Percentiles rank a stretch among this genome's conserved stretches.
These are phyloP conservation scores for Umbelopsis isabellina DNA, from an alignment of 192 early-diverging fungal species.

Conservation along the genomic window DNA sequence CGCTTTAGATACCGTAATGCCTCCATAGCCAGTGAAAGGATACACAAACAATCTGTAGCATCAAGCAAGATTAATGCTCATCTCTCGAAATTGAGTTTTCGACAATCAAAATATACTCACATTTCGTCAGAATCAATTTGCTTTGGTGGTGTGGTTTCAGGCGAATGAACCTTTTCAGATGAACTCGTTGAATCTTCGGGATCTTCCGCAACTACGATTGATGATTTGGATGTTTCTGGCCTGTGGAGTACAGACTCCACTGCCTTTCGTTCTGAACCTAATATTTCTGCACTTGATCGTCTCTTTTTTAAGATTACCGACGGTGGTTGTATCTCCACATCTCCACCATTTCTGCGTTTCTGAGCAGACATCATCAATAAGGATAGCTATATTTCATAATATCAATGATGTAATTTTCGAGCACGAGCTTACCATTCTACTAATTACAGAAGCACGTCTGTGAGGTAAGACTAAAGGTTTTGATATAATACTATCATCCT, in stretches of 20 bases:
- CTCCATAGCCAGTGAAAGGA: constrained; percentile 26
- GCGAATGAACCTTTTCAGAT: neutral
- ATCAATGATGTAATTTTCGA: too few species aligned
- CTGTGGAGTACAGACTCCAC: neutral
- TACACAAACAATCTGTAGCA: constrained; percentile 28
- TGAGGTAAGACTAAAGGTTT: too few species aligned
- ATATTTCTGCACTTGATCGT: neutral
- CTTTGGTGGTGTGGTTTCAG: neutral
- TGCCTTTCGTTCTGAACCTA: neutral
- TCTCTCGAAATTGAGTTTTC: neutral
- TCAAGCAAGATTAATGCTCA: neutral
- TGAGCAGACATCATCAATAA: neutral
- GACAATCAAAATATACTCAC: neutral
- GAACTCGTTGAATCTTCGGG: neutral
- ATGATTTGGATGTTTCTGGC: neutral
- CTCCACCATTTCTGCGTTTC: constrained; percentile 5
- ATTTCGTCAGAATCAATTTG: neutral
- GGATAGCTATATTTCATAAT: too few species aligned
- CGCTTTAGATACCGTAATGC: constrained; percentile 64
- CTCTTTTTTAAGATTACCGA: neutral
- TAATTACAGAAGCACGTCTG: neutral
- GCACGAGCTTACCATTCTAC: neutral
- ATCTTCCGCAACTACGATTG: neutral
- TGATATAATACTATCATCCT: too few species aligned
- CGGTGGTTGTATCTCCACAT: neutral